A percentile compares a stretch with the other conserved stretches of the same genome.
These are phyloP conservation scores for Limnomonas spitsbergensis DNA, from an alignment of 139 green algal genomes.

Conservation along the genomic window DNA sequence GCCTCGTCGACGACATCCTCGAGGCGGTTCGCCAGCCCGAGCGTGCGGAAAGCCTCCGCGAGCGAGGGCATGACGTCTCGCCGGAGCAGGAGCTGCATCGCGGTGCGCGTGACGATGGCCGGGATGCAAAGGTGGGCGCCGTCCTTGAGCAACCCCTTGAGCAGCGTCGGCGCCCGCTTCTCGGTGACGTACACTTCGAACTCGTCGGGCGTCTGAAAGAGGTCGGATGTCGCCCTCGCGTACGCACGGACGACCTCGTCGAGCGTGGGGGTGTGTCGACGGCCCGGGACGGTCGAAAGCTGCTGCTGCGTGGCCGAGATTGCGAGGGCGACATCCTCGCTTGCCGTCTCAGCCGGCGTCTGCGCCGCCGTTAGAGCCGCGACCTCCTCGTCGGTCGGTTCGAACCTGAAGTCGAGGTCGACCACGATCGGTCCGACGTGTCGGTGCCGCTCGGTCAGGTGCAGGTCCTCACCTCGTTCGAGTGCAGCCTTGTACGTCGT, in stretches of 20 bases:
- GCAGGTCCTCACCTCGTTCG: not conserved
- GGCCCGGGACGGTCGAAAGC: not conserved
- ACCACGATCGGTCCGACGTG: conserved; percentile 13
- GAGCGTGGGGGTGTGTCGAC: not conserved
- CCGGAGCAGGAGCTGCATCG: conserved; percentile 15
- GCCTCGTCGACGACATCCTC: conserved; percentile 21
- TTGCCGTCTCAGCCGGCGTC: not conserved
- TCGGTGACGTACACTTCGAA: conserved; percentile 14
- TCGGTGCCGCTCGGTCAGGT: conserved; percentile 20
- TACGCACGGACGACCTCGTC: not conserved
- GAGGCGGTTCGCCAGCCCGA: not conserved
- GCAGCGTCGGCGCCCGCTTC: not conserved
- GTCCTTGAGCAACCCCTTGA: conserved; percentile 21
- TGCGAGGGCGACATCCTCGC: too few relatives aligned
- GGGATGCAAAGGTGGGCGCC: conserved; percentile 18
- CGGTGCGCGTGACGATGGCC: conserved; percentile 9
- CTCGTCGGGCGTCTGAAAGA: not conserved
- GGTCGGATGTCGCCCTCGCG: not conserved
- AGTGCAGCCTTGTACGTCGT: not conserved
- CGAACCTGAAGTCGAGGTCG: conserved; percentile 21
- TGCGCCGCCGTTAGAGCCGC: not conserved
- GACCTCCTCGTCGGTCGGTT: not conserved
- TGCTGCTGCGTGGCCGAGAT: not conserved
- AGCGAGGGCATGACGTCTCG: not conserved
- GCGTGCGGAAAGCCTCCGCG: not conserved